These are phyloP conservation scores for Chlamydomonas urium DNA, from an alignment of 139 green algal species.

Conservation along the genomic window DNA sequence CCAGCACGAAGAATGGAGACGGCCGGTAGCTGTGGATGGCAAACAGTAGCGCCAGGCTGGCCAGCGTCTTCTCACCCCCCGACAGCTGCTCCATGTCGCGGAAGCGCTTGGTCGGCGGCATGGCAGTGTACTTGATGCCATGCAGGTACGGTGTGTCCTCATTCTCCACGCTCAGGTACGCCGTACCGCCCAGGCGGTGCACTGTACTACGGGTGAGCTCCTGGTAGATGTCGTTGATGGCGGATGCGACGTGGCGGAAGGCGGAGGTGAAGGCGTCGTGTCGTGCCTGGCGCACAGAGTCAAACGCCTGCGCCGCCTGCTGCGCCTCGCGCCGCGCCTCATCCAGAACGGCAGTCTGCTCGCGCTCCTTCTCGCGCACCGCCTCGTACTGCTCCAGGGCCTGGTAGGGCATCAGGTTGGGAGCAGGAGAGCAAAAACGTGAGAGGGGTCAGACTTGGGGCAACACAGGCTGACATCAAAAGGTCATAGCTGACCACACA, in stretches of 20 bases:
- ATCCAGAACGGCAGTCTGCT: conserved; percentile 66
- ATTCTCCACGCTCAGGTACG: conserved; percentile 83
- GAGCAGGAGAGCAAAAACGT: no score
- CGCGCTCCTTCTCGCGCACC: conserved; percentile 65
- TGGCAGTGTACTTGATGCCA: conserved; percentile 92
- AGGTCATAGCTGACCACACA: no score
- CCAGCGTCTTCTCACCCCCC: conserved; percentile 89
- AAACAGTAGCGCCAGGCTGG: conserved; percentile 94
- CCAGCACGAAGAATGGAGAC: conserved; percentile 96
- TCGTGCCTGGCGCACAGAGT: conserved; percentile 57
- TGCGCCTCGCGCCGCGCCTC: conserved; percentile 43
- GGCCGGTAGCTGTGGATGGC: conserved; percentile 90
- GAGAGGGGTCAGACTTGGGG: no score
- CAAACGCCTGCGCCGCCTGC: conserved; percentile 51
- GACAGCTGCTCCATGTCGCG: conserved; percentile 97
- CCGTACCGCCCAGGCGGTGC: conserved; percentile 69
- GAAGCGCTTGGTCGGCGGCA: conserved; percentile 95
- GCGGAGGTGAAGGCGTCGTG: conserved; percentile 77
- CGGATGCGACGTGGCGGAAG: conserved; percentile 73
- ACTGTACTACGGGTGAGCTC: conserved; percentile 30
- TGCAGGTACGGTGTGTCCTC: conserved; percentile 82
- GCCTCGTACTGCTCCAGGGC: conserved; percentile 91
- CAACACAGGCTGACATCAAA: no score
- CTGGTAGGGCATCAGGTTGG: conserved; percentile 84
- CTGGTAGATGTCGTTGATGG: conserved; percentile 94